Conservation (phyloP, 2,329 filamentous ascomycete species). For the Paecilomyces sp. region DNA sequence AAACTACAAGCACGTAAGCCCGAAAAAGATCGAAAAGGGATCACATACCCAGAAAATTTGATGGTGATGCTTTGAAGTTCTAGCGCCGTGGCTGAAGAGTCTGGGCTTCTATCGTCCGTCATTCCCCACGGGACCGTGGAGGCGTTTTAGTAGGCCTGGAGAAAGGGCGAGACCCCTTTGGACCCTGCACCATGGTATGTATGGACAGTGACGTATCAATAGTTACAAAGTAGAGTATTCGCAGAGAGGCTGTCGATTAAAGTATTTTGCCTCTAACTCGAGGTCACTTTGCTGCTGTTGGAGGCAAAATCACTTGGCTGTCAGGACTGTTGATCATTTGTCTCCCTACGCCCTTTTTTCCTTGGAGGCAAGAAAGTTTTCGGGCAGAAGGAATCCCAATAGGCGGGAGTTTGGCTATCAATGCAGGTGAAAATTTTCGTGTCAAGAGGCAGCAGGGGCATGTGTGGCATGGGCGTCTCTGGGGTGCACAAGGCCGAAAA, state of each 20-base stretch:
- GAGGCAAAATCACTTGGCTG: not conserved
- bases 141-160: not conserved
- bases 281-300: not conserved
- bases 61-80: not conserved
- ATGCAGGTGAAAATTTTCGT: not conserved
- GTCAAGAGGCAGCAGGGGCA: not conserved
- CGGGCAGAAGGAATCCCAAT: not conserved
- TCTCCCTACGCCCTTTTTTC: not conserved
- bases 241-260: not conserved
- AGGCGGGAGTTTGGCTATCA: not conserved
- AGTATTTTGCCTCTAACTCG: not conserved
- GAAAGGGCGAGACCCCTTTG: not conserved
- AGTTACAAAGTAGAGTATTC: not conserved
- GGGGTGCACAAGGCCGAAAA: no score
- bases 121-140: not conserved
- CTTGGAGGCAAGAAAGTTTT: not conserved
- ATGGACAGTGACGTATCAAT: not conserved
- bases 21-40: not conserved
- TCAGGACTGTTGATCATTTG: not conserved
- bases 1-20: not conserved
- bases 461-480: no score
- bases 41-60: not conserved
- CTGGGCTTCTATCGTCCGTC: not conserved
- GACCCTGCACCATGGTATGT: not conserved
- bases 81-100: not conserved